A percentile compares a stretch with the other conserved stretches of the same genome.
Conservation (phyloP, 805 yeast species). For the Metschnikowia lochheadii region DNA sequence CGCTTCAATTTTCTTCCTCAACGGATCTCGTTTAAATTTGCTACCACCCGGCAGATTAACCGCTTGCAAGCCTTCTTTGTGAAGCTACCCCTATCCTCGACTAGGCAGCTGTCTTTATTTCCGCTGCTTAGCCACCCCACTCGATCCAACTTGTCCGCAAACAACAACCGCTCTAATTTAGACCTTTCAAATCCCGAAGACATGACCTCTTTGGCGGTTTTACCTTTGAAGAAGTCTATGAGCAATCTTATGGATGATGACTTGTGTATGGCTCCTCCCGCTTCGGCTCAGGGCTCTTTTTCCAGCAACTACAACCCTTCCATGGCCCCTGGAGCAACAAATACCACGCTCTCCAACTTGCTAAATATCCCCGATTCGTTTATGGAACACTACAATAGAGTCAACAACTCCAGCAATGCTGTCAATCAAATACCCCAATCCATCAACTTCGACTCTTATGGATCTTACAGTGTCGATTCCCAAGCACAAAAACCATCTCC, state of each 20-base stretch:
- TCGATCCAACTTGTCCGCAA: not conserved
- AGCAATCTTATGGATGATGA: conserved; percentile 62
- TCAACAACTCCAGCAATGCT: conserved; percentile 15
- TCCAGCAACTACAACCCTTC: conserved; percentile 4
- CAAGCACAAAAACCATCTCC: conserved; percentile 21
- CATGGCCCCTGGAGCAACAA: conserved; percentile 10
- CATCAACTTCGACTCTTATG: conserved; percentile 8
- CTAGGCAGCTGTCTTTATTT: not conserved
- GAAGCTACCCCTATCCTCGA: not conserved
- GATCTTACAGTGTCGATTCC: conserved; percentile 13
- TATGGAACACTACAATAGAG: conserved; percentile 22
- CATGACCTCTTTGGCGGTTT: conserved; percentile 49
- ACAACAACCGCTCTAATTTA: not conserved
- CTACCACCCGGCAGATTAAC: not conserved
- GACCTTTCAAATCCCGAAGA: conserved; percentile 1
- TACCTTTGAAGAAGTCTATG: conserved; percentile 51
- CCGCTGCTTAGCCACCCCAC: not conserved
- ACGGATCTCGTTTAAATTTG: not conserved
- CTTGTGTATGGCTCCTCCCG: conserved; percentile 35
- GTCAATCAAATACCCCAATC: conserved; percentile 12
- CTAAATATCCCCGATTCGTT: conserved; percentile 32
- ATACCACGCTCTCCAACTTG: conserved; percentile 14
- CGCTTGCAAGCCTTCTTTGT: not conserved
- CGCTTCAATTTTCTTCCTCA: not conserved
- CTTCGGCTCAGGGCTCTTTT: conserved; percentile 8